Percentiles rank a stretch among this genome's conserved stretches.
Evolutionary conservation across 2,329 filamentous ascomycete species (phyloP).

Genomic region (Penicillium sp.): DNA sequence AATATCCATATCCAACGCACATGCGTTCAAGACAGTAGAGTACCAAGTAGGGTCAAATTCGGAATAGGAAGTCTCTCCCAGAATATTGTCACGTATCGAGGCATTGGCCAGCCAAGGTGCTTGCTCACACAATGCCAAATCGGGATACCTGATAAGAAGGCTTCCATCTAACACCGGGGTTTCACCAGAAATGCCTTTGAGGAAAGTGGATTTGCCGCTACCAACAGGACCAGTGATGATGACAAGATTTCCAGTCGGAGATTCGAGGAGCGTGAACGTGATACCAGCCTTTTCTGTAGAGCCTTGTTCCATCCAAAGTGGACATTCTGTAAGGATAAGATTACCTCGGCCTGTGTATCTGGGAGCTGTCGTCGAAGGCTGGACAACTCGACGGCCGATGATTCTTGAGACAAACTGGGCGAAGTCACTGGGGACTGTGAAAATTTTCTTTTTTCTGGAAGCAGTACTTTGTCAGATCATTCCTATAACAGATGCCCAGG

Average conservation of each 20-base stretch:
- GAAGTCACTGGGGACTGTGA: too few species aligned
- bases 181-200: conserved; percentile 35
- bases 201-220: conserved; percentile 49
- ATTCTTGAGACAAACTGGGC: too few species aligned
- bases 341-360: too few species aligned
- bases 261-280: too few species aligned
- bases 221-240: conserved; percentile 47
- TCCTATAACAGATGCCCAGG: too few species aligned
- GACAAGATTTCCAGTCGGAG: conserved; percentile 34
- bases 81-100: conserved; percentile 31
- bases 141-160: conserved; percentile 12
- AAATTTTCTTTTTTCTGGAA: too few species aligned
- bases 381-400: too few species aligned
- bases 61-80: conserved; percentile 23
- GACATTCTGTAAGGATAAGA: too few species aligned
- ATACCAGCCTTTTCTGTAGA: too few species aligned
- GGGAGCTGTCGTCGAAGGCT: too few species aligned
- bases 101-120: conserved; percentile 28
- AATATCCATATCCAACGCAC: conserved; percentile 30
- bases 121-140: conserved; percentile 29
- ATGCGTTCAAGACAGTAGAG: conserved; percentile 15
- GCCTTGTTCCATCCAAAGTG: too few species aligned
- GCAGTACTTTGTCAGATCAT: too few species aligned
- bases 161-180: conserved; percentile 17
- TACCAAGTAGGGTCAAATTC: conserved; percentile 20